Conservation (phyloP, 495 filamentous ascomycete species). For the Acidiella bohemica region DNA sequence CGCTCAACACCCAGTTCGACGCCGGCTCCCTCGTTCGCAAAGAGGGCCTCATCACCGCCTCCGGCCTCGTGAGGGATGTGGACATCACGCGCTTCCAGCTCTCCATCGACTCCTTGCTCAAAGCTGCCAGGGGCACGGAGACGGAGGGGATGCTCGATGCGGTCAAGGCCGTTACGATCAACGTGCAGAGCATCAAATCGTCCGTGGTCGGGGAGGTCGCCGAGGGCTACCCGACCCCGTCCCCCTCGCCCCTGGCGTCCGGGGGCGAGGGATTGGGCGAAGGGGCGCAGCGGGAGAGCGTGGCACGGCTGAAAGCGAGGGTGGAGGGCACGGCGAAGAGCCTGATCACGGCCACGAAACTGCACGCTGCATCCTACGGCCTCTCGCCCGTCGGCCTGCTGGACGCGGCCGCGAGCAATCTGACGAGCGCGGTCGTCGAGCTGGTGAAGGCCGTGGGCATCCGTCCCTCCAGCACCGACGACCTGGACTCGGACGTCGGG, state of each 20-base stretch:
- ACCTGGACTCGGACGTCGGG: conserved; percentile 9
- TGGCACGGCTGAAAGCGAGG: conserved; percentile 56
- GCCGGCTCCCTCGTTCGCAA: conserved; percentile 10
- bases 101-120: conserved; percentile 84
- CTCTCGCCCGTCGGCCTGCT: conserved; percentile 89
- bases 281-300: conserved; percentile 34
- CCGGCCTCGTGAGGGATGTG: conserved; percentile 75
- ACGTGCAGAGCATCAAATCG: conserved; percentile 64
- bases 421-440: conserved; percentile 74
- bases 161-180: conserved; percentile 69
- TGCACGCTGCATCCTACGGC: conserved; percentile 65
- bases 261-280: conserved; percentile 21
- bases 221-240: conserved; percentile 21
- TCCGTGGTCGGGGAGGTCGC: conserved; percentile 30
- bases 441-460: conserved; percentile 74
- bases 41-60: conserved; percentile 43
- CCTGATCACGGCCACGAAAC: conserved; percentile 84
- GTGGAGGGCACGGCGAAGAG: conserved; percentile 91
- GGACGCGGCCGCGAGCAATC: conserved; percentile 89
- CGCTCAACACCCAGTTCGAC: conserved; percentile 35
- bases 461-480: conserved; percentile 45
- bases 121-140: conserved; percentile 55
- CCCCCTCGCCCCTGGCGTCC: conserved; percentile 6
- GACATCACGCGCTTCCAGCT: conserved; percentile 94
- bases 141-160: conserved; percentile 55